Base-by-base conservation (phyloP, 1,139 yeast species). In the Eremothecium sinecaudum region DNA sequence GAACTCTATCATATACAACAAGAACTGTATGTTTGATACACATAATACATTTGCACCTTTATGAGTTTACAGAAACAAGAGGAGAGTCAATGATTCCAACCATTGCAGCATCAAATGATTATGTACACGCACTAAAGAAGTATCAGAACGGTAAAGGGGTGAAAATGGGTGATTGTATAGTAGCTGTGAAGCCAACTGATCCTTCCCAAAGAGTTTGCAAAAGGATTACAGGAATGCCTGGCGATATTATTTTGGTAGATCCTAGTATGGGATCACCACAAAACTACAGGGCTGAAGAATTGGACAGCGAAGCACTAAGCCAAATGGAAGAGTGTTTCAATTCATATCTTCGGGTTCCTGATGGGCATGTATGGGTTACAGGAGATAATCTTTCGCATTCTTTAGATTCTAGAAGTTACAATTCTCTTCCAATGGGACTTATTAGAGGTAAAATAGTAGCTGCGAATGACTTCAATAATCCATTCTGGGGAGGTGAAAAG, bases 61-160 rank as follows among this genome's bases (percentile, higher is more conserved):
- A 76, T 50, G 94, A 83, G 51, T 74, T 80, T 53, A 72, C 87
- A 2, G 87, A 78, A 51, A 83, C 96, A 0, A 65, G 79, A 44
- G 98, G 98, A 3, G 96, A 86, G 51, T 82, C 94, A 21, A 90
- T 90, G 98, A 67, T 90, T 26, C 96, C 98, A 1, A 86, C 97
- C 0, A 61, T 90, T 23, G 77, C 79, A 41, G 73, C 77, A 17
- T 62, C 71, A 16, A 73, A 78, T 32, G 97, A 87, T 55, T 84
- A 71, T 55, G 94, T 86, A 4, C 82, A 82, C 48, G 82, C 84
- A 3, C 65, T 77, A 45, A 90, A 84, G 55, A 64, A 73, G 35
- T 66, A 70, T 37, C 50, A 50, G 32, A 45, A 59, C 26, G 64
- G 64, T 2, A 61, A 79, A 36, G 66, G 66, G 13, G 56, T 84